Conservation (phyloP, 1,284 basidiomycete species). For the Filobasidium uniguttulatum region DNA sequence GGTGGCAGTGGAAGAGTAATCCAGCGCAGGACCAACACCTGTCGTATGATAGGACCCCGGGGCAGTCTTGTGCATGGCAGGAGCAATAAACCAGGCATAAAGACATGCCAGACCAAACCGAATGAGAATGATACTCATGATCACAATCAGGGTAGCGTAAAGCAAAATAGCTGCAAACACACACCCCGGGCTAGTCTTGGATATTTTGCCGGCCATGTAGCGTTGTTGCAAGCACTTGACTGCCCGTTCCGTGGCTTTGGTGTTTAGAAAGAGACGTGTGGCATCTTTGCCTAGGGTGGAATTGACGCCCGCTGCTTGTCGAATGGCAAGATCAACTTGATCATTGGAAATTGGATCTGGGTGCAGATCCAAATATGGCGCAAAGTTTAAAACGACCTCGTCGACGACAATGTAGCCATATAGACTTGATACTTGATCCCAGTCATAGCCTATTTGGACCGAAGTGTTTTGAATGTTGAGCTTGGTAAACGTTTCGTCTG, state of each 20-base stretch:
- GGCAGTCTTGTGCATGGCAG: constrained; percentile 59
- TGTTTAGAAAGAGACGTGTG: constrained; percentile 68
- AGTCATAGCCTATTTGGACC: constrained; percentile 66
- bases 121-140: constrained; percentile 74
- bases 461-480: constrained; percentile 53
- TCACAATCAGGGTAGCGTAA: constrained; percentile 80
- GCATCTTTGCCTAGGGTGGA: constrained; percentile 64
- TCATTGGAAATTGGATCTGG: constrained; percentile 56
- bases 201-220: constrained; percentile 85
- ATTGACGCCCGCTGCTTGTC: constrained; percentile 46
- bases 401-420: constrained; percentile 74
- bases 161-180: constrained; percentile 82
- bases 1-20: too few relatives aligned
- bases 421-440: constrained; percentile 61
- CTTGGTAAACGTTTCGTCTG: constrained; percentile 46
- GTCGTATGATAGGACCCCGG: constrained; percentile 43
- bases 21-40: too few relatives aligned
- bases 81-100: constrained; percentile 91
- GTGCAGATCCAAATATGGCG: constrained; percentile 68
- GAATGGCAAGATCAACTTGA: constrained; percentile 67
- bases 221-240: constrained; percentile 68
- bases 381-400: constrained; percentile 85
- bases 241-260: constrained; percentile 50
- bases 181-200: constrained; percentile 80
- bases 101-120: constrained; percentile 93